These are phyloP conservation scores for Hemileia vastatrix DNA, from an alignment of 1,284 basidiomycete species.

Conservation along the genomic window DNA sequence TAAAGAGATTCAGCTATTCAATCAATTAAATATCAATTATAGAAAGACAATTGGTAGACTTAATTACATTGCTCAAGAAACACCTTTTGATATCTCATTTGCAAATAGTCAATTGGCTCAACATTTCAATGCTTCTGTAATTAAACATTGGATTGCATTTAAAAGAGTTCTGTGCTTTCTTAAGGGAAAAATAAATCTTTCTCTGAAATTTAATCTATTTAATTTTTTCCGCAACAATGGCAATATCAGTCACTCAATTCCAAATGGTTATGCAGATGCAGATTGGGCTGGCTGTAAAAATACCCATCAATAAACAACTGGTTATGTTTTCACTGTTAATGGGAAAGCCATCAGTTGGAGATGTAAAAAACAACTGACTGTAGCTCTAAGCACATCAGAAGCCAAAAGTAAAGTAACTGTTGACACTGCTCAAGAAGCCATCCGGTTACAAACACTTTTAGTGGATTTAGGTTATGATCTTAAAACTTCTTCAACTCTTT, in stretches of 20 bases:
- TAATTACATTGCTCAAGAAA: background rate
- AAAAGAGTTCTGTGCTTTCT: background rate
- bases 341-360: background rate
- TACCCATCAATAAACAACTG: background rate
- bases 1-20: background rate
- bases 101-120: background rate
- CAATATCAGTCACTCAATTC: background rate
- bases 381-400: too few relatives aligned
- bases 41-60: background rate
- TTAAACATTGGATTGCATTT: background rate
- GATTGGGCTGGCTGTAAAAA: conserved; percentile 1
- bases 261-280: background rate
- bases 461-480: too few relatives aligned
- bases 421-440: too few relatives aligned
- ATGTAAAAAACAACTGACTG: background rate
- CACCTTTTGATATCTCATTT: background rate
- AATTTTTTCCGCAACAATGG: too few relatives aligned
- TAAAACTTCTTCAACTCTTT: too few relatives aligned
- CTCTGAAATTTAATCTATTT: too few relatives aligned
- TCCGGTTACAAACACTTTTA: too few relatives aligned
- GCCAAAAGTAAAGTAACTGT: too few relatives aligned
- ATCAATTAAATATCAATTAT: background rate
- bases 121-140: background rate
- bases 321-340: background rate
- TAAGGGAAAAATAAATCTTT: too few relatives aligned